phyloP scores from a whole-genome alignment of 805 yeast species.

The Wickerhamiella bombiphila region DNA sequence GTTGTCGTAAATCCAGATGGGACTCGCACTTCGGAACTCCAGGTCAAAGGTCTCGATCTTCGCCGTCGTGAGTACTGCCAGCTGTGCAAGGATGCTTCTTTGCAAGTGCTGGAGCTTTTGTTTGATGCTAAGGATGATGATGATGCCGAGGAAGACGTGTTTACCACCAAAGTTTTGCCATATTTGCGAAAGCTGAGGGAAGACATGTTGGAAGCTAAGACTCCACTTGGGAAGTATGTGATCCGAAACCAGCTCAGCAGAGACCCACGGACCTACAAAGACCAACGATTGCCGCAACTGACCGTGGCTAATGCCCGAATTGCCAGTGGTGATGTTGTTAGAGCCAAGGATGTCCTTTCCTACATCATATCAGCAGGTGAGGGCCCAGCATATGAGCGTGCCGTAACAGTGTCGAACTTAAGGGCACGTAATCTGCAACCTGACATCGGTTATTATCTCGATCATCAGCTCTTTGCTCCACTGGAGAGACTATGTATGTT shows the following conservation, averaged over 20 bases:
- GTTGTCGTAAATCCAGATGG: constrained; percentile 30
- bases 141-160: constrained; percentile 34
- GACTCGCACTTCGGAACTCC: constrained; percentile 48
- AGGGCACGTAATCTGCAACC: constrained; percentile 39
- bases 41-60: constrained; percentile 95
- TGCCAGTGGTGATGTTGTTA: constrained; percentile 70
- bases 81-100: constrained; percentile 75
- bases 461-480: constrained; percentile 81
- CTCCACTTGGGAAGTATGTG: constrained; percentile 52
- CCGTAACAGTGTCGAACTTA: constrained; percentile 67
- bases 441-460: constrained; percentile 68
- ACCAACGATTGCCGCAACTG: constrained; percentile 65
- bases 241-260: constrained; percentile 83
- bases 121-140: constrained; percentile 27
- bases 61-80: constrained; percentile 93
- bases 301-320: constrained; percentile 76
- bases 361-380: constrained; percentile 56
- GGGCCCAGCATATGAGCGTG: constrained; percentile 55
- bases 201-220: constrained; percentile 44
- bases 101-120: constrained; percentile 41
- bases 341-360: constrained; percentile 81
- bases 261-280: constrained; percentile 74
- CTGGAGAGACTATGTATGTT: constrained; percentile 74
- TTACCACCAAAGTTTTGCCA: constrained; percentile 7
- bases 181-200: constrained; percentile 48